Evolutionary conservation across 768 basidiomycete genomes (phyloP), one percentile per base, ranked within the genome.

Genomic region (Tricholoma bakamatsutake): DNA sequence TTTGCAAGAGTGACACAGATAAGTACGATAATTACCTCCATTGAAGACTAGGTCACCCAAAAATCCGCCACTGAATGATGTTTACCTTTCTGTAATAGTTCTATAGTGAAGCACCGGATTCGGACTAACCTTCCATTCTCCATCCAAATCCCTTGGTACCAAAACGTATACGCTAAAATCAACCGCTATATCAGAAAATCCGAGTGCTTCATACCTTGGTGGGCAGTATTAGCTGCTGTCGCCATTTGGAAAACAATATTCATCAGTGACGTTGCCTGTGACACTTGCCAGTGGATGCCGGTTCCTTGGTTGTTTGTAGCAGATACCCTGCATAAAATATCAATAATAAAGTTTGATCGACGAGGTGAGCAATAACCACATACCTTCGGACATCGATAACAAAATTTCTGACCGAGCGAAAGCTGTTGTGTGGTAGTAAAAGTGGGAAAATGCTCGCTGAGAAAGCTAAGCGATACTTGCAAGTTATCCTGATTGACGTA

Each of bases 231-330:
- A n/a, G 76, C 58, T 7, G 73, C 82, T 24, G 78, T 77, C n/a
- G 85, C 87, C 86, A 90, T 86, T 55, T 86, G 69, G 54, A 90
- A 77, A 7, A 81, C 78, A 59, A 92, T 80, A 66, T 91, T 90
- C 57, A 59, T 42, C 40, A 62, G 39, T 17, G 61, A 59, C 1
- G 61, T 62, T 12, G 61, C 61, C 52, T 62, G 61, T 9, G 89
- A 81, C 33, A 91, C 87, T 71, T 92, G 89, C 89, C 89, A 92
- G 66, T 92, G 89, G 37, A 92, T 73, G 35, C 87, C 88, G 18
- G 86, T 88, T 37, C 82, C 87, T 56, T 78, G 69, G 1, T 73
- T 68, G 9, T 75, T 24, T 3, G 21, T 24, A 3, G 21, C 21
- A 24, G 21, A 3, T 24, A 24, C 21, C 21, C 72, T 1, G 84